Evolutionary conservation across 768 basidiomycete species (phyloP).

Genomic region (Chlorophyllum brunneum): DNA sequence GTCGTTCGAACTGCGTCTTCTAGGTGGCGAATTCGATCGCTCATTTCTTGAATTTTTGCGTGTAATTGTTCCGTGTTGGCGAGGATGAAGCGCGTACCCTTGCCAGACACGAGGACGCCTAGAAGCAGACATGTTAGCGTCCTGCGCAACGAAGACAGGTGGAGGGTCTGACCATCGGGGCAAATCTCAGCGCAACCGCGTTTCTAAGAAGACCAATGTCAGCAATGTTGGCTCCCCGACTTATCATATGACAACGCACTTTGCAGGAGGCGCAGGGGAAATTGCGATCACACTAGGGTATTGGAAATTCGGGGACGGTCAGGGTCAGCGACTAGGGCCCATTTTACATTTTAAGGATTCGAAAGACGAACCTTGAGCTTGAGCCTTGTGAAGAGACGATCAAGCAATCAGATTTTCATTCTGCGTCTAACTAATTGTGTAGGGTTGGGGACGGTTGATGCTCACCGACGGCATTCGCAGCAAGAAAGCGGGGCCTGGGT

Average conservation of each 20-base stretch:
- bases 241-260: constrained; percentile 19
- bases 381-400: constrained; percentile 28
- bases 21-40: constrained; percentile 57
- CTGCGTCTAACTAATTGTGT: constrained; percentile 9
- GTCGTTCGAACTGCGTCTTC: constrained; percentile 47
- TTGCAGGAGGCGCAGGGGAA: constrained; percentile 48
- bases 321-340: constrained; percentile 15
- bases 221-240: too few relatives aligned
- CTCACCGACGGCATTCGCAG: constrained; percentile 59
- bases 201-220: constrained; percentile 34
- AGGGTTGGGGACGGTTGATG: constrained; percentile 5
- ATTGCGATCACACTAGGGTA: constrained; percentile 44
- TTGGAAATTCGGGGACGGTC: constrained; percentile 8
- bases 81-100: constrained; percentile 64
- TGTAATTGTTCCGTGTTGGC: constrained; percentile 67
- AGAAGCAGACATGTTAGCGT: background rate
- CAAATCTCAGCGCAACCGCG: constrained; percentile 66
- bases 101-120: constrained; percentile 65
- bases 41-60: constrained; percentile 62
- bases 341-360: constrained; percentile 12
- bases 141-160: background rate
- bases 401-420: constrained; percentile 12
- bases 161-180: constrained; percentile 46
- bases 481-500: constrained; percentile 52
- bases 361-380: constrained; percentile 50